Percentiles rank a stretch among this genome's conserved stretches.
These are phyloP conservation scores for Canavalia ensiformis DNA, from an alignment of 306 rosid species.

Conservation along the genomic window DNA sequence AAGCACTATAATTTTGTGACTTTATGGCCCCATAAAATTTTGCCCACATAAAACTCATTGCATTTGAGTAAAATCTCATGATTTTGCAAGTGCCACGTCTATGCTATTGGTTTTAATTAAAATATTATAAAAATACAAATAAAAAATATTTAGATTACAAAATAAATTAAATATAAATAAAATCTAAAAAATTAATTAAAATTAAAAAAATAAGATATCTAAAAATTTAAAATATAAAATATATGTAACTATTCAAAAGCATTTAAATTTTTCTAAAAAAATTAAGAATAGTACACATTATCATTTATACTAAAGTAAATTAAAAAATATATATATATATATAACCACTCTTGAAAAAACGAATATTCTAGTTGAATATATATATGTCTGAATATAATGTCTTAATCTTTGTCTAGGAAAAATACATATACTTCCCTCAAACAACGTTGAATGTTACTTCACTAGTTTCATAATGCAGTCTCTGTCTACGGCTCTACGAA, in stretches of 20 bases:
- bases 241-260: too few species aligned
- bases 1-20: not conserved
- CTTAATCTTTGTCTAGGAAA: constrained; percentile 13
- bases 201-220: too few species aligned
- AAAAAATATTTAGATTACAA: too few species aligned
- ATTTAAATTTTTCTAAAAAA: too few species aligned
- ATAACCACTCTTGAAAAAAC: not conserved
- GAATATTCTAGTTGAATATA: not conserved
- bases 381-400: constrained; percentile 8
- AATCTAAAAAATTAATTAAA: too few species aligned
- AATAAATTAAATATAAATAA: too few species aligned
- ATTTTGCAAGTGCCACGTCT: too few species aligned
- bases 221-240: too few species aligned
- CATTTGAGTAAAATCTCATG: not conserved
- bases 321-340: not conserved
- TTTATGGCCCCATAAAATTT: not conserved
- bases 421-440: not conserved
- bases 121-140: too few species aligned
- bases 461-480: not conserved
- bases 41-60: not conserved
- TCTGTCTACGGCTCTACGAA: not conserved
- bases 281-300: too few species aligned
- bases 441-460: constrained; percentile 16
- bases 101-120: too few species aligned
- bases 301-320: not conserved